Percentiles rank a stretch among this genome's conserved stretches.
These are phyloP conservation scores for Tieghemostelium lacteum DNA, from an alignment of 78 protist genomes.

Conservation along the genomic window DNA sequence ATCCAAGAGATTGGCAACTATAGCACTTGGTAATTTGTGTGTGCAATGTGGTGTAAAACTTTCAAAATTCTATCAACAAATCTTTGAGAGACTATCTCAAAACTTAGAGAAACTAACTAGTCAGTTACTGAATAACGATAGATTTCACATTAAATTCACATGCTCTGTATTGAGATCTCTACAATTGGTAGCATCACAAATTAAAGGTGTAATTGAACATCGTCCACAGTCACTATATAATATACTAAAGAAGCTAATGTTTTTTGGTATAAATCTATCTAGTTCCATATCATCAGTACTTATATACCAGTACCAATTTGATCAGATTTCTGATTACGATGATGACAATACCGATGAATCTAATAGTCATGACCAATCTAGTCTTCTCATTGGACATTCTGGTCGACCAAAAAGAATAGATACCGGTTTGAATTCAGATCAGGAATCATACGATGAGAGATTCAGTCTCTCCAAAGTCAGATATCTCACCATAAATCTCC, in stretches of 20 bases:
- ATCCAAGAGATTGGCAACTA: slow-evolving; percentile 46
- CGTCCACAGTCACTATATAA: slow-evolving; percentile 6
- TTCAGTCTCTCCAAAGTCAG: slow-evolving; percentile 34
- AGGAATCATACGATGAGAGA: slow-evolving; percentile 44
- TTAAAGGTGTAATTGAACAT: slow-evolving; percentile 28
- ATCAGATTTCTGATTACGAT: background rate
- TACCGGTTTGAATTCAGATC: background rate
- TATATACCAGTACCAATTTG: slow-evolving; percentile 39
- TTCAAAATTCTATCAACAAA: slow-evolving; percentile 22
- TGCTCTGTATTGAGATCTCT: slow-evolving; percentile 62
- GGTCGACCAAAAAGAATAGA: too few relatives aligned
- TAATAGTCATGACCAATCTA: background rate
- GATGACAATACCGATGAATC: background rate
- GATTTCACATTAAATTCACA: slow-evolving; percentile 56
- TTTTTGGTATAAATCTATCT: slow-evolving; percentile 46
- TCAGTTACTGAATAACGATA: slow-evolving; percentile 28
- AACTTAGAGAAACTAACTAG: slow-evolving; percentile 27
- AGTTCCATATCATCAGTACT: slow-evolving; percentile 26
- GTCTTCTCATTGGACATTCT: too few relatives aligned
- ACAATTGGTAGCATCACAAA: slow-evolving; percentile 51
- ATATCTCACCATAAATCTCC: slow-evolving; percentile 19
- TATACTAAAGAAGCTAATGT: slow-evolving; percentile 59
- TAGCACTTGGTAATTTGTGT: slow-evolving; percentile 63
- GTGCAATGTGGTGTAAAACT: slow-evolving; percentile 52
- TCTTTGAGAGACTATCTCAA: slow-evolving; percentile 45